Percentiles rank a stretch among this genome's conserved stretches.
phyloP scores from a whole-genome alignment of 768 basidiomycete genomes.

The Rhizopogon vulgaris region DNA sequence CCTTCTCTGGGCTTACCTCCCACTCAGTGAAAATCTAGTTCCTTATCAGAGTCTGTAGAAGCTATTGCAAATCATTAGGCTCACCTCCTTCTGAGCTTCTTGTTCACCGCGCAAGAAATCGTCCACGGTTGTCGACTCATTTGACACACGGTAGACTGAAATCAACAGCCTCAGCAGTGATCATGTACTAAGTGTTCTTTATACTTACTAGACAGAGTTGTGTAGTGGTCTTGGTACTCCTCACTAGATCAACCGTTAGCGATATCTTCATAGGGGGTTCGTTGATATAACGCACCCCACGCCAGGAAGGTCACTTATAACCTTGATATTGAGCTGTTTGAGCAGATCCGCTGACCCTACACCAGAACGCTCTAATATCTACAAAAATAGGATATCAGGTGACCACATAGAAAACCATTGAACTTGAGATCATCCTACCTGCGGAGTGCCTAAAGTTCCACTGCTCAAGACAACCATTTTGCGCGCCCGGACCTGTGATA shows the following conservation, averaged over 20 bases:
- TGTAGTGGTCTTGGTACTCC: constrained; percentile 72
- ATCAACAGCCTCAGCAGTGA: background rate
- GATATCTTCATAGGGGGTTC: background rate
- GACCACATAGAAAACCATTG: background rate
- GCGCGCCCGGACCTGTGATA: constrained; percentile 41
- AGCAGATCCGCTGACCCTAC: constrained; percentile 52
- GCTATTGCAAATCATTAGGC: background rate
- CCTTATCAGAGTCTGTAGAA: background rate
- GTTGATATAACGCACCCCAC: constrained; percentile 43
- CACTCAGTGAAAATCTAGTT: constrained; percentile 52
- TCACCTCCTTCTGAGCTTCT: constrained; percentile 49
- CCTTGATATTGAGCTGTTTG: constrained; percentile 52
- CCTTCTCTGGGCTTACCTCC: constrained; percentile 63
- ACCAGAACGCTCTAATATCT: constrained; percentile 69
- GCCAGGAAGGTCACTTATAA: constrained; percentile 64
- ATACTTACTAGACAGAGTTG: constrained; percentile 52
- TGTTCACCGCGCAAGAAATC: constrained; percentile 67
- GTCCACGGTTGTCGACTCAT: constrained; percentile 56
- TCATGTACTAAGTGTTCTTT: background rate
- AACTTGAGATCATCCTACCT: constrained; percentile 15
- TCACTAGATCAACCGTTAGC: constrained; percentile 33
- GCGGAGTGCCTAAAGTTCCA: constrained; percentile 66
- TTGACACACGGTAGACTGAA: constrained; percentile 61
- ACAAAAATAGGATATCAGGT: background rate
- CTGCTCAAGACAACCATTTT: constrained; percentile 62